phyloP scores from a whole-genome alignment of 2,329 filamentous ascomycete species.

The Neofusicoccum ribis region DNA sequence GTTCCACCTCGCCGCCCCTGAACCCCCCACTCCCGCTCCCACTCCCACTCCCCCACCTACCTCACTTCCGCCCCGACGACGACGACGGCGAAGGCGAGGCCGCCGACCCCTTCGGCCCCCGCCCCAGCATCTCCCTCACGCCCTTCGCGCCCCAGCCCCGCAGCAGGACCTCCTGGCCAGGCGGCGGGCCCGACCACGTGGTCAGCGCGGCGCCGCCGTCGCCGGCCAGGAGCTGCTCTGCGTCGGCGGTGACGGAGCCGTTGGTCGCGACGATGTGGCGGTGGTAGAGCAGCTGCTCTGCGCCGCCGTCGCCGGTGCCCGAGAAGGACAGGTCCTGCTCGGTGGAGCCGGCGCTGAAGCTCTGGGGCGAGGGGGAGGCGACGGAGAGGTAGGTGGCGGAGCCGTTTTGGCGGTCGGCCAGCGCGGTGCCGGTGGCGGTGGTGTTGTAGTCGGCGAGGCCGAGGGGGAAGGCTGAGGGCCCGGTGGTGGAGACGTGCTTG shows the following conservation, averaged over 20 bases:
- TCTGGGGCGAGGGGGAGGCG: slow-evolving; percentile 45
- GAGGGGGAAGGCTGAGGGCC: slow-evolving; percentile 57
- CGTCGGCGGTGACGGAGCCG: slow-evolving; percentile 43
- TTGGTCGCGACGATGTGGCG: slow-evolving; percentile 59
- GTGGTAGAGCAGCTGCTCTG: slow-evolving; percentile 52
- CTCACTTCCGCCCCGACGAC: neutral
- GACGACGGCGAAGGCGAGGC: neutral
- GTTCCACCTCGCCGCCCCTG: too few relatives aligned
- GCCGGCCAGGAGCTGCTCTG: too few relatives aligned
- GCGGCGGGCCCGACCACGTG: neutral
- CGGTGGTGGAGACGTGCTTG: slow-evolving; percentile 49
- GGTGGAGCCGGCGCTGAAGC: slow-evolving; percentile 56
- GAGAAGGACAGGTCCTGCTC: slow-evolving; percentile 59
- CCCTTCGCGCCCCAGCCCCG: neutral
- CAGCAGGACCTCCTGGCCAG: neutral
- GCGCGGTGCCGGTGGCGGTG: slow-evolving; percentile 31
- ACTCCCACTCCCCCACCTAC: too few relatives aligned
- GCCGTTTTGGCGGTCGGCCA: slow-evolving; percentile 53
- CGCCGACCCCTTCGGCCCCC: neutral
- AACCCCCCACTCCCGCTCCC: too few relatives aligned
- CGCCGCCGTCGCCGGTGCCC: neutral
- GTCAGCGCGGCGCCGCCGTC: neutral
- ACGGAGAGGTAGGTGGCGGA: slow-evolving; percentile 56
- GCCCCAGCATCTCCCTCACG: neutral
- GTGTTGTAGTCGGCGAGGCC: slow-evolving; percentile 59